These are phyloP conservation scores for Neurospora intermedia DNA, from an alignment of 495 filamentous ascomycete species.

Conservation along the genomic window DNA sequence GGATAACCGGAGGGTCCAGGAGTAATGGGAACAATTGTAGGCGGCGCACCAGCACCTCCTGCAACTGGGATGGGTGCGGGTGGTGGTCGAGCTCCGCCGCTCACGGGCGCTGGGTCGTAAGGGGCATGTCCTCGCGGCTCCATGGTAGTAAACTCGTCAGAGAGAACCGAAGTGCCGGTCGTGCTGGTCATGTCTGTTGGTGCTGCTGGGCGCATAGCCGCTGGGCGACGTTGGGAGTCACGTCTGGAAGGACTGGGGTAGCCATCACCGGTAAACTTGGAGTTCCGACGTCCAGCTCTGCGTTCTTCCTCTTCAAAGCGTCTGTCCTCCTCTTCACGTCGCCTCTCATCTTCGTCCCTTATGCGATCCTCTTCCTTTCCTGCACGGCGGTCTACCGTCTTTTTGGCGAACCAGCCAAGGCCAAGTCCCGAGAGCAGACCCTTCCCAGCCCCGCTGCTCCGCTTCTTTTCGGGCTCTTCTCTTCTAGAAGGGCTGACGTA, in stretches of 20 bases:
- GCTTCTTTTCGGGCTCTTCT: constrained; percentile 16
- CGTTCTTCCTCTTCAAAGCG: constrained; percentile 39
- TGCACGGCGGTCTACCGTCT: constrained; percentile 50
- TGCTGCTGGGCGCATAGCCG: constrained; percentile 24
- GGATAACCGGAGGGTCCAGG: neutral
- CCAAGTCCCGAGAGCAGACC: constrained; percentile 58
- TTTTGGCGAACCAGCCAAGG: constrained; percentile 50
- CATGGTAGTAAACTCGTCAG: constrained; percentile 30
- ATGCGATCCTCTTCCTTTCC: constrained; percentile 55
- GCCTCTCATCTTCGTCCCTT: constrained; percentile 54
- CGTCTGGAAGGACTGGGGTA: constrained; percentile 44
- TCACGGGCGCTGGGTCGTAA: constrained; percentile 19
- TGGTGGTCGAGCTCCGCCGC: constrained; percentile 4
- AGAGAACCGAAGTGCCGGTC: constrained; percentile 19
- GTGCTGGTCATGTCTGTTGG: constrained; percentile 20
- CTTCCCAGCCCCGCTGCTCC: constrained; percentile 35
- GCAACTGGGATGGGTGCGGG: neutral
- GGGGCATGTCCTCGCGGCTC: constrained; percentile 20
- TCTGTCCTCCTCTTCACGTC: constrained; percentile 37
- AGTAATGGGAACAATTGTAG: constrained; percentile 30
- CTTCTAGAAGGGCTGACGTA: constrained; percentile 38
- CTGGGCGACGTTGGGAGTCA: constrained; percentile 29
- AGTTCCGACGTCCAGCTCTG: constrained; percentile 25
- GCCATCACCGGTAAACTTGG: constrained; percentile 50
- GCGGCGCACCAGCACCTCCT: neutral